Percentiles rank a stretch among this genome's conserved stretches.
These are phyloP conservation scores for Microbotryum violaceum DNA, from an alignment of 1,284 basidiomycete genomes.

Conservation along the genomic window DNA sequence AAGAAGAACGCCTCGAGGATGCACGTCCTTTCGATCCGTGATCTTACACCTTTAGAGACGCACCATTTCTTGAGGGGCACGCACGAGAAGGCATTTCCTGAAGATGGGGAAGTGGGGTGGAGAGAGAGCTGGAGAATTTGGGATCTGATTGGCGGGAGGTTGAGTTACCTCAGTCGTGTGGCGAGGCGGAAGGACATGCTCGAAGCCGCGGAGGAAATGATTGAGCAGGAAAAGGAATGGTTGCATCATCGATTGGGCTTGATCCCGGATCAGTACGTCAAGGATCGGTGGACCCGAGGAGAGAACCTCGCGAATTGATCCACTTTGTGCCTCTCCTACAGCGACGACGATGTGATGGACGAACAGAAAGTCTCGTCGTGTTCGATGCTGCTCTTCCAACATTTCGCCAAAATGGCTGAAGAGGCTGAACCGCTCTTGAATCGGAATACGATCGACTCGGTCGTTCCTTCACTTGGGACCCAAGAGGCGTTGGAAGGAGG, in stretches of 20 bases:
- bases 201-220: slow-evolving; percentile 26
- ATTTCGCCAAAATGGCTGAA: slow-evolving; percentile 31
- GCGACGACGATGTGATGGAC: slow-evolving; percentile 32
- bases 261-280: slow-evolving; percentile 33
- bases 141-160: slow-evolving; percentile 33
- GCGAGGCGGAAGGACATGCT: slow-evolving; percentile 28
- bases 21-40: slow-evolving; percentile 63
- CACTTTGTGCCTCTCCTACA: background rate
- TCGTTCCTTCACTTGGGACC: background rate
- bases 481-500: background rate
- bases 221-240: slow-evolving; percentile 34
- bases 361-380: slow-evolving; percentile 35
- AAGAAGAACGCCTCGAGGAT: slow-evolving; percentile 30
- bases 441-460: background rate
- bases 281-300: slow-evolving; percentile 8
- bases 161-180: slow-evolving; percentile 24
- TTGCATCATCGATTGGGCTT: slow-evolving; percentile 26
- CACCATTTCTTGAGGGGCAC: slow-evolving; percentile 22
- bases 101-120: slow-evolving; percentile 18
- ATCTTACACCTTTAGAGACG: slow-evolving; percentile 60
- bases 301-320: background rate
- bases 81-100: slow-evolving; percentile 15
- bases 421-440: slow-evolving; percentile 8
- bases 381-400: slow-evolving; percentile 34
- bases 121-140: slow-evolving; percentile 3